Evolutionary conservation across 164 flowering plant genomes (phyloP).

Genomic region (Dillenia suffruticosa): DNA sequence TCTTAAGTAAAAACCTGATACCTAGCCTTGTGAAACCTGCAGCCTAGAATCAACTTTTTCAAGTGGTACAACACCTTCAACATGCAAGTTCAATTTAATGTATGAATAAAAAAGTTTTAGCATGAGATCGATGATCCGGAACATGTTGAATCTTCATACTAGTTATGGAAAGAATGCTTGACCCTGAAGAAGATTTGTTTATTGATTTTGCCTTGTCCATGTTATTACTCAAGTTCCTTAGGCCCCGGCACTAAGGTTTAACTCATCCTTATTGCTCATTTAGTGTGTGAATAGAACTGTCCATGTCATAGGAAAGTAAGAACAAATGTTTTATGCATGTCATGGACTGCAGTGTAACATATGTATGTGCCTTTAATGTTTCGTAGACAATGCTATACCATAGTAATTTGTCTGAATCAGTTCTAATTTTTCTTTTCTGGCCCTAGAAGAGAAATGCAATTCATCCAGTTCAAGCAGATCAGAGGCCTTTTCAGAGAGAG

Average conservation of each 20-base stretch:
- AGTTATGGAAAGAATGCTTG: too few relatives aligned
- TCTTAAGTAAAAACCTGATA: too few relatives aligned
- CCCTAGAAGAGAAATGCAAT: constrained; percentile 24
- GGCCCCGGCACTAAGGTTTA: too few relatives aligned
- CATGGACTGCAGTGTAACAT: background rate
- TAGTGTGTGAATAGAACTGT: background rate
- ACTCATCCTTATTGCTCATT: background rate
- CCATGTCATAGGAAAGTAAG: background rate
- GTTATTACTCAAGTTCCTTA: background rate
- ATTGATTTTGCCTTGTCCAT: background rate
- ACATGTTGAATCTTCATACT: too few relatives aligned
- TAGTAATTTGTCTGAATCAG: background rate
- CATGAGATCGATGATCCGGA: too few relatives aligned
- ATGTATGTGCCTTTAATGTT: background rate
- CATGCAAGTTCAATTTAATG: too few relatives aligned
- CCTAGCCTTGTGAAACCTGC: too few relatives aligned
- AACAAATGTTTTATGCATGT: background rate
- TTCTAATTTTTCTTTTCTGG: background rate
- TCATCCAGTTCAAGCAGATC: constrained; percentile 34
- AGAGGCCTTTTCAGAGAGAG: constrained; percentile 22
- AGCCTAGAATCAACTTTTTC: too few relatives aligned
- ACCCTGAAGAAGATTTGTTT: background rate
- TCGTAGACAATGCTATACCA: background rate
- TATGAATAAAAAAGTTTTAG: too few relatives aligned
- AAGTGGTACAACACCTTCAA: too few relatives aligned